Conservation (phyloP, 306 rosid genomes). For the Cucurbita argyrosperma region DNA sequence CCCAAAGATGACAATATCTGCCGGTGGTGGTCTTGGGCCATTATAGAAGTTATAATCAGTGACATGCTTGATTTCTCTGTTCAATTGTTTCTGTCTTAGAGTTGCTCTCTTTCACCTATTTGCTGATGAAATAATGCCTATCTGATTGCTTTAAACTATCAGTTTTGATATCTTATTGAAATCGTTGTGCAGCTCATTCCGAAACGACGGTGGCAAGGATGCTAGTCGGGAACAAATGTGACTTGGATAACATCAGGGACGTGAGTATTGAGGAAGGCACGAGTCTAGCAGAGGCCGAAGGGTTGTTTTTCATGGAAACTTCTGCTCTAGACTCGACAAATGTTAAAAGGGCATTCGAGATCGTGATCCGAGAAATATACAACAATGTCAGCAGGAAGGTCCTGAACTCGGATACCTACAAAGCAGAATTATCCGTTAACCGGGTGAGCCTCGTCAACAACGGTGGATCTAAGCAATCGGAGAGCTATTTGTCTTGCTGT, state of each 20-base stretch:
- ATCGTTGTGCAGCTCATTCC: conserved; percentile 63
- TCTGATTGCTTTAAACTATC: background rate
- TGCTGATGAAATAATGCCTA: background rate
- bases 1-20: too few species aligned
- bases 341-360: conserved; percentile 71
- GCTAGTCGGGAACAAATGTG: conserved; percentile 87
- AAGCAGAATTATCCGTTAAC: conserved; percentile 81
- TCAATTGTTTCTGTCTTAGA: background rate
- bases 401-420: conserved; percentile 76
- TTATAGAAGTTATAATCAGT: background rate
- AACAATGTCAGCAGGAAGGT: conserved; percentile 88
- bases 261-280: conserved; percentile 84
- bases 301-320: conserved; percentile 90
- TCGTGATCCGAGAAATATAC: conserved; percentile 78
- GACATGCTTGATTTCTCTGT: background rate
- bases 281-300: conserved; percentile 79
- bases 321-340: conserved; percentile 83
- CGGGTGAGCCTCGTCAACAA: conserved; percentile 73
- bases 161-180: conserved; percentile 3
- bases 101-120: background rate
- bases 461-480: conserved; percentile 37
- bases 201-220: conserved; percentile 81
- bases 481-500: conserved; percentile 58
- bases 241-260: conserved; percentile 64
- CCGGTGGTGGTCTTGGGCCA: too few species aligned